Base-by-base conservation (phyloP, 1,139 yeast genomes). In the Trichomonascaceae sp. region DNA sequence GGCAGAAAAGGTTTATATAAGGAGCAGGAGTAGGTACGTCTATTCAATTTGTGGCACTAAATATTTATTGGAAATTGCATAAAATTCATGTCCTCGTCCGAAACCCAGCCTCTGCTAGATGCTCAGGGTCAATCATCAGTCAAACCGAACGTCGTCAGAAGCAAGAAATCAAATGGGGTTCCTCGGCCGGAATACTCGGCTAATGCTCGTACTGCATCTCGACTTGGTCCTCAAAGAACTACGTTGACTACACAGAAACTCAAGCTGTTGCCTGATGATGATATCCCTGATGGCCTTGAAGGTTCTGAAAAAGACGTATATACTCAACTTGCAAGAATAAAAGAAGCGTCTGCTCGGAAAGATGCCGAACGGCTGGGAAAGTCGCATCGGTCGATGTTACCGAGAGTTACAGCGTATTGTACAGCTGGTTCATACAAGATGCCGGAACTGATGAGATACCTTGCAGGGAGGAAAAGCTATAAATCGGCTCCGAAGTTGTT, bases 291-390 rank as follows among this genome's bases (percentile, higher is more conserved):
- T 6, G 73, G 59, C 36, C 61, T 57, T 5, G 67, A 60, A 17
- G 66, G 65, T 15, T 75, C 74, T 32, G 76, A 74, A 30, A 71
- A 80, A 30, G 83, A 82, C 36, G 93, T 87, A 1, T 87, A 87
- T 63, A 84, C 95, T 0, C 96, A 88, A 62, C 90, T 88, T 12
- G 84, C 85, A 54, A 78, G 87, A 56, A 91, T 91, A 60, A 89
- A 86, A 45, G 97, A 93, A 60, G 79, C 86, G n/a, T 85, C 95
- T 1, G 98, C 99, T 0, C 75, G 98, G 60, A 85, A 85, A 61
- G 98, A 93, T 75, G 99, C 99, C 0, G 97, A 90, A 66, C 81
- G 91, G 45, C 74, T 93, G 56, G 96, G 97, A 6, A 91, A 90
- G 66, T 87, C 87, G 61, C 97, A 93, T 67, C 77, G 99, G 57